Evolutionary conservation across 345 rosid genomes (phyloP).

Genomic region (Adansonia digitata): DNA sequence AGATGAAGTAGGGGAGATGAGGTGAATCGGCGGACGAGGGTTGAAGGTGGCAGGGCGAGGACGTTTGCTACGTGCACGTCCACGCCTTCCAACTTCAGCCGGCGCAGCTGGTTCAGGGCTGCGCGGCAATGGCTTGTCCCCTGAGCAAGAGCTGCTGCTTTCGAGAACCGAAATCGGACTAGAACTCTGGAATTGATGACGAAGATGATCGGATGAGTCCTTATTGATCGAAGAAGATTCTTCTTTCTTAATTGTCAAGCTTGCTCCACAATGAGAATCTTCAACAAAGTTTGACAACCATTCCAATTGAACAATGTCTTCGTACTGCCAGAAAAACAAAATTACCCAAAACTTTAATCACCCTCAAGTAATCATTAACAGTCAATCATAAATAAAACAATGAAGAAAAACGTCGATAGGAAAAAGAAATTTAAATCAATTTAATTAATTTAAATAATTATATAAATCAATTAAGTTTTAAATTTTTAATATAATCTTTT

Average conservation of each 20-base stretch:
- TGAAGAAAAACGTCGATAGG: no score
- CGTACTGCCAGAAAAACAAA: conserved; percentile 48
- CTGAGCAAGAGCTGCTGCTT: conserved; percentile 81
- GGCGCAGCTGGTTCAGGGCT: conserved; percentile 35
- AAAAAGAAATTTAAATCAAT: no score
- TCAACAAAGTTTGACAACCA: conserved; percentile 70
- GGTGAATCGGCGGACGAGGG: conserved; percentile 52
- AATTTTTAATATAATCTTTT: no score
- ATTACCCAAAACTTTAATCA: background rate
- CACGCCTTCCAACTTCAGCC: conserved; percentile 43
- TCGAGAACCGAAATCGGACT: conserved; percentile 94
- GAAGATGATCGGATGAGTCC: conserved; percentile 31
- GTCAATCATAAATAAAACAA: no score
- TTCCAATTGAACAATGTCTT: conserved; percentile 86
- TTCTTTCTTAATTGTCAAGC: conserved; percentile 52
- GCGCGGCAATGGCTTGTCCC: conserved; percentile 38
- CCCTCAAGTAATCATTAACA: no score
- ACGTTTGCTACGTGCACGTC: conserved; percentile 95
- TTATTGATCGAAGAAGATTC: conserved; percentile 29
- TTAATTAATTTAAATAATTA: no score
- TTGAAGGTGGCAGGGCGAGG: conserved; percentile 72
- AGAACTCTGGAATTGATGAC: conserved; percentile 52
- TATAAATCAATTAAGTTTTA: background rate
- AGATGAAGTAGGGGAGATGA: conserved; percentile 37
- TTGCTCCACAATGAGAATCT: conserved; percentile 76